A percentile compares a stretch with the other conserved stretches of the same genome.
These are phyloP conservation scores for Capsella bursapastoris DNA, from an alignment of 345 rosid species.

Conservation along the genomic window DNA sequence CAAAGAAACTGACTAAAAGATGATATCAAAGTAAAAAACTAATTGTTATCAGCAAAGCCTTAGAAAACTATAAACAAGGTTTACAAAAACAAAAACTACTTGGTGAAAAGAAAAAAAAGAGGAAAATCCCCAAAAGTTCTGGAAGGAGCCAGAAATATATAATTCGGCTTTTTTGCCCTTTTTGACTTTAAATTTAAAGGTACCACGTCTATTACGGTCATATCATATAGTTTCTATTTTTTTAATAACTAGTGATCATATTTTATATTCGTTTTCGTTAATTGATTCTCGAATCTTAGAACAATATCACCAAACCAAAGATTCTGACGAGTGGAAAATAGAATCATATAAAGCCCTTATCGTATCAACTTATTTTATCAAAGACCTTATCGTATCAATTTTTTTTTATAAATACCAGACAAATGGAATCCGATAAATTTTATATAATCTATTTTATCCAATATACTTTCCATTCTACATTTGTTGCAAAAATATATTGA, in stretches of 20 bases:
- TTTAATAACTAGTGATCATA: not conserved
- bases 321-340: constrained; percentile 17
- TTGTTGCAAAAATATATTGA: not conserved
- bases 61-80: not conserved
- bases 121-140: constrained; percentile 26
- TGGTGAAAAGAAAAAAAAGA: constrained; percentile 9
- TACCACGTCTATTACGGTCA: constrained; percentile 29
- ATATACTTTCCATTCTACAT: not conserved
- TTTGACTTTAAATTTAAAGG: constrained; percentile 28
- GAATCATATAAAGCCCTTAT: constrained; percentile 31
- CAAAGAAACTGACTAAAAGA: not conserved
- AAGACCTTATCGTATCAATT: constrained; percentile 26
- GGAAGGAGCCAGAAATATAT: constrained; percentile 33
- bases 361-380: constrained; percentile 31
- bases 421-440: constrained; percentile 7
- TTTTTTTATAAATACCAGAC: not conserved
- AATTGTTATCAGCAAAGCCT: not conserved
- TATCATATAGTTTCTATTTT: not conserved
- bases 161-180: constrained; percentile 8
- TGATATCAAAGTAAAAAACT: not conserved
- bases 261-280: not conserved
- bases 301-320: constrained; percentile 20
- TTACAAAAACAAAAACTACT: not conserved
- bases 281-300: constrained; percentile 31
- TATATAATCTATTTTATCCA: not conserved